Conservation (phyloP, 2,329 filamentous ascomycete species). For the Xylariaceae sp. region DNA sequence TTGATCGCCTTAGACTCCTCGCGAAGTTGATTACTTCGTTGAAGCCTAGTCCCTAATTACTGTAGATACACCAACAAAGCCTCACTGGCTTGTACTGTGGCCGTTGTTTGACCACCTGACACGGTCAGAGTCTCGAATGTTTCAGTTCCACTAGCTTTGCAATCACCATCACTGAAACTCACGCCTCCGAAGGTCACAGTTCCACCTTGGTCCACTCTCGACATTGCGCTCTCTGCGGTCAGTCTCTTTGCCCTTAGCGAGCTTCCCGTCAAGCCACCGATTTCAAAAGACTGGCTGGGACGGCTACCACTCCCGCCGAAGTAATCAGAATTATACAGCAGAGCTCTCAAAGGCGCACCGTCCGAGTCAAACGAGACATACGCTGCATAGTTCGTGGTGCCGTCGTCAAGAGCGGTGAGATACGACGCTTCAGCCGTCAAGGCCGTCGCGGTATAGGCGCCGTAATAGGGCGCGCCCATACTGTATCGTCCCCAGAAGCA, state of each 20-base stretch:
- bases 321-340: constrained; percentile 53
- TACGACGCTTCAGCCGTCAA: constrained; percentile 47
- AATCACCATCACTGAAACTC: constrained; percentile 49
- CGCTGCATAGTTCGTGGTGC: constrained; percentile 45
- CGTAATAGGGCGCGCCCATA: constrained; percentile 56
- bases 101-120: constrained; percentile 41
- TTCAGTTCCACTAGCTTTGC: constrained; percentile 45
- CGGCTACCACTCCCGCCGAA: constrained; percentile 40
- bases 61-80: constrained; percentile 52
- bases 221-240: constrained; percentile 46
- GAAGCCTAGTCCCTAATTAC: constrained; percentile 6
- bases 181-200: constrained; percentile 50
- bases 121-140: constrained; percentile 41
- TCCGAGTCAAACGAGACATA: constrained; percentile 49
- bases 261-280: constrained; percentile 44
- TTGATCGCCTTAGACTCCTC: too few species aligned
- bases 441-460: constrained; percentile 51
- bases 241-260: constrained; percentile 46
- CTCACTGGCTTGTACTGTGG: constrained; percentile 49
- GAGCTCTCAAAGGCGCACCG: constrained; percentile 40
- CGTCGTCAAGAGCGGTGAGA: constrained; percentile 49
- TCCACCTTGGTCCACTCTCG: constrained; percentile 47
- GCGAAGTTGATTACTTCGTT: too few species aligned
- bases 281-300: constrained; percentile 42
- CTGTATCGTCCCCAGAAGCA: constrained; percentile 42